Conservation (phyloP, 495 filamentous ascomycete genomes). For the Xylaria cubensis region DNA sequence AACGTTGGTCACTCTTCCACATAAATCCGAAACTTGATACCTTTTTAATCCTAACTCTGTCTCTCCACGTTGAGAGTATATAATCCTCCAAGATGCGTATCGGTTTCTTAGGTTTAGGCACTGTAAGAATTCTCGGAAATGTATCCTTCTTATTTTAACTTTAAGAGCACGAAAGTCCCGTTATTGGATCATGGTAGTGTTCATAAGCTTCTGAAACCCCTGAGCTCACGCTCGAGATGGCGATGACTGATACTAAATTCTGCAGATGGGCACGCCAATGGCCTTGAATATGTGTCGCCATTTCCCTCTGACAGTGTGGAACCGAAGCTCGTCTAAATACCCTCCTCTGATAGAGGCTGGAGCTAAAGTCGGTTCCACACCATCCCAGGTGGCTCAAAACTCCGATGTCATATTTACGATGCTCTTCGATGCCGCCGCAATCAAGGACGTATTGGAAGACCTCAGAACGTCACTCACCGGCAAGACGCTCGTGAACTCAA, state of each 20-base stretch:
- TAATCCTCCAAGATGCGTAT: constrained; percentile 12
- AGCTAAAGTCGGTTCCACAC: constrained; percentile 16
- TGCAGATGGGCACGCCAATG: constrained; percentile 26
- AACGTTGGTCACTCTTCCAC: not conserved
- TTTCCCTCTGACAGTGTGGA: constrained; percentile 25
- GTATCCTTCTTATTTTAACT: too few species aligned
- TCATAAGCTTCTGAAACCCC: too few species aligned
- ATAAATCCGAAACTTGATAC: not conserved
- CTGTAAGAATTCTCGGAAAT: not conserved
- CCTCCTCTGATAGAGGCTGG: constrained; percentile 15
- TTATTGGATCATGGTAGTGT: too few species aligned
- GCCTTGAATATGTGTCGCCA: constrained; percentile 22
- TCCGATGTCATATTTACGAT: constrained; percentile 29
- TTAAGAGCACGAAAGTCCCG: too few species aligned
- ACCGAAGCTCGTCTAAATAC: constrained; percentile 27
- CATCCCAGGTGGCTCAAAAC: constrained; percentile 19
- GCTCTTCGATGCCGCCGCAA: constrained; percentile 26
- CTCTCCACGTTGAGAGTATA: not conserved
- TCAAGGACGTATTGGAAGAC: constrained; percentile 16
- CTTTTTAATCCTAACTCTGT: not conserved
- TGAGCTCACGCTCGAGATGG: too few species aligned
- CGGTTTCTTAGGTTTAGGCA: constrained; percentile 27
- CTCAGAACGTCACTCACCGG: constrained; percentile 21
- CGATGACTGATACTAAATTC: too few species aligned
- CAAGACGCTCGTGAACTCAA: constrained; percentile 27